Evolutionary conservation across 768 basidiomycete species (phyloP).

Genomic region (Dioszegia hungarica): DNA sequence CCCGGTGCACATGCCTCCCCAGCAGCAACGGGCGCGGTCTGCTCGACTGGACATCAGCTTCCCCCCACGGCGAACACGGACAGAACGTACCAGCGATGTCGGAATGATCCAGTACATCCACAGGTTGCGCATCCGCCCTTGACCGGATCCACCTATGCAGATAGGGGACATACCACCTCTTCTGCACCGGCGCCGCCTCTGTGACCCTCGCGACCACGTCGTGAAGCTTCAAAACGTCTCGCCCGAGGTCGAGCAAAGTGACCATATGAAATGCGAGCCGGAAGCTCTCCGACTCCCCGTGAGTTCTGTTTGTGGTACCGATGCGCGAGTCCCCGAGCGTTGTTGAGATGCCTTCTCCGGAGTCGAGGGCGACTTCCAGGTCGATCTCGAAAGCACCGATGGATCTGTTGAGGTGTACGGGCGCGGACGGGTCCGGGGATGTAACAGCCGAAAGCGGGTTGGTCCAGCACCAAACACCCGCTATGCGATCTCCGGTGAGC

Average conservation of each 20-base stretch:
- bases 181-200: not conserved
- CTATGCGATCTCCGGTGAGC: not conserved
- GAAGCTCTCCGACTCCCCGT: conserved; percentile 21
- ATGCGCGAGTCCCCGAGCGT: not conserved
- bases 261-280: conserved; percentile 41
- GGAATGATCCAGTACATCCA: not conserved
- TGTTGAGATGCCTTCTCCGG: not conserved
- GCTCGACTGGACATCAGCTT: not conserved
- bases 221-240: conserved; percentile 20
- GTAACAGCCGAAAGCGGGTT: too few species aligned
- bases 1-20: not conserved
- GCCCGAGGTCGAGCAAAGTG: conserved; percentile 31
- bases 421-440: not conserved
- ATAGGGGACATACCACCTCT: not conserved
- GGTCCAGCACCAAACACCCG: not conserved
- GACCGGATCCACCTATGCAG: not conserved
- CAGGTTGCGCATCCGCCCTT: not conserved
- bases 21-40: not conserved
- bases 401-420: conserved; percentile 3
- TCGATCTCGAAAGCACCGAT: conserved; percentile 1
- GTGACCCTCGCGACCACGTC: not conserved
- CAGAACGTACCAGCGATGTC: not conserved
- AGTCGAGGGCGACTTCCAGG: conserved; percentile 6
- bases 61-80: not conserved
- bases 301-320: not conserved